These are phyloP conservation scores for Termitomyces sp. DNA, from an alignment of 768 basidiomycete genomes.

Conservation along the genomic window DNA sequence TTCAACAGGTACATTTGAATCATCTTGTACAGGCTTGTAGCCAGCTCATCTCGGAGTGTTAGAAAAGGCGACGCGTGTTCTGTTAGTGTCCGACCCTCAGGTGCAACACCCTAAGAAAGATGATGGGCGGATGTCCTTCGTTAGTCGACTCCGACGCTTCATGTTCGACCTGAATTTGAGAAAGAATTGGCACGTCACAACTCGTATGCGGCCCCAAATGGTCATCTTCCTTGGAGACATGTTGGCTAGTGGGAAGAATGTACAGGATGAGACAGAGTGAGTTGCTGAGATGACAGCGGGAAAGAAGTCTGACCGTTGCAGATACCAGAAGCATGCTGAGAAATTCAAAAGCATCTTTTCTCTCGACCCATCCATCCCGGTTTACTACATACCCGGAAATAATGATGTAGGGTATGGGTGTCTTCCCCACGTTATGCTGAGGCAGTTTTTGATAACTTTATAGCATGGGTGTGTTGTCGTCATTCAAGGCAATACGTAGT, in stretches of 20 bases:
- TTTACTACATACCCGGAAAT: slow-evolving; percentile 73
- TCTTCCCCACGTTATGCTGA: not conserved
- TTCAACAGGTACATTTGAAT: slow-evolving; percentile 15
- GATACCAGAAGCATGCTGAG: slow-evolving; percentile 53
- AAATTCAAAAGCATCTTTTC: slow-evolving; percentile 63
- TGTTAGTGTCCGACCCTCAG: slow-evolving; percentile 69
- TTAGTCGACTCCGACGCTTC: slow-evolving; percentile 32
- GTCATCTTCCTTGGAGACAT: slow-evolving; percentile 80
- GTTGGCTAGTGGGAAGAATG: slow-evolving; percentile 57
- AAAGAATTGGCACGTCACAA: slow-evolving; percentile 65
- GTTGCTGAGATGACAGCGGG: slow-evolving; percentile 1
- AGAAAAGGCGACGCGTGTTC: slow-evolving; percentile 43
- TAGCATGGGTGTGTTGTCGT: slow-evolving; percentile 51
- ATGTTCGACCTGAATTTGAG: slow-evolving; percentile 55
- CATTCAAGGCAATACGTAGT: slow-evolving; percentile 47
- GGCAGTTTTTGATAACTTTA: not conserved
- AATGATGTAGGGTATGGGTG: slow-evolving; percentile 62
- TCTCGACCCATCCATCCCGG: slow-evolving; percentile 28
- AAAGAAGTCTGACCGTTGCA: slow-evolving; percentile 19
- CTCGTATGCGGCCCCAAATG: slow-evolving; percentile 49
- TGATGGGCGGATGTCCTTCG: slow-evolving; percentile 33
- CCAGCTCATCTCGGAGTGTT: not conserved
- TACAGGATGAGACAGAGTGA: slow-evolving; percentile 39
- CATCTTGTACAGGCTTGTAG: not conserved
- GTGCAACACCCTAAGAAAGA: slow-evolving; percentile 36